Percentiles rank a stretch among this genome's conserved stretches.
phyloP scores from a whole-genome alignment of 768 basidiomycete species.

The Clavaria fumosa region DNA sequence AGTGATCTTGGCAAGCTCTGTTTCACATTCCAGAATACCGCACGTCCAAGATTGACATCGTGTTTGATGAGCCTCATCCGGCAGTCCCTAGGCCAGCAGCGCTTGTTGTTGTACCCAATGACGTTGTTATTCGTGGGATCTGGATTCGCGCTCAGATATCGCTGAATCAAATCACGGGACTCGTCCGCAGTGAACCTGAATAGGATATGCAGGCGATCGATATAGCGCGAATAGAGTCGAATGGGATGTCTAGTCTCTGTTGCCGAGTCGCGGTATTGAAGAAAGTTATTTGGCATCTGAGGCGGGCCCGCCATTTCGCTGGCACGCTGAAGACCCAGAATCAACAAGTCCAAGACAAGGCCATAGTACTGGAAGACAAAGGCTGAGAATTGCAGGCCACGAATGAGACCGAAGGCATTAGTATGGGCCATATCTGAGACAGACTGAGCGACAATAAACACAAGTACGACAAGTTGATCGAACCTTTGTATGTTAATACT shows the following conservation, averaged over 20 bases:
- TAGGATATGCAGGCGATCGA: slow-evolving; percentile 87
- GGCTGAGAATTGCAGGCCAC: slow-evolving; percentile 94
- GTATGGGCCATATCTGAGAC: slow-evolving; percentile 82
- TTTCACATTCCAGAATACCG: slow-evolving; percentile 99
- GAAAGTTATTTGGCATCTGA: slow-evolving; percentile 94
- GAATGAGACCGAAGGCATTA: slow-evolving; percentile 92
- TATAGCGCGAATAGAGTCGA: slow-evolving; percentile 91
- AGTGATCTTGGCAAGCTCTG: slow-evolving; percentile 89
- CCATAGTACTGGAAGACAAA: slow-evolving; percentile 99
- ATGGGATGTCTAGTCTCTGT: slow-evolving; percentile 98
- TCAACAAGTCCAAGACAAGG: slow-evolving; percentile 84
- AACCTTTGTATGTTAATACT: slow-evolving; percentile 79
- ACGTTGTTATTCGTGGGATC: slow-evolving; percentile 99
- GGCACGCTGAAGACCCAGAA: slow-evolving; percentile 93
- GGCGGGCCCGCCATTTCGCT: slow-evolving; percentile 99
- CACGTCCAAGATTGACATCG: slow-evolving; percentile 95
- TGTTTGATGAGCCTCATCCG: slow-evolving; percentile 99
- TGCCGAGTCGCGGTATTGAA: slow-evolving; percentile 89
- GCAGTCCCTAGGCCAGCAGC: slow-evolving; percentile 98
- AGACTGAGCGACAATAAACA: slow-evolving; percentile 2
- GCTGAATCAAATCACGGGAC: slow-evolving; percentile 91
- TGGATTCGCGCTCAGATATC: slow-evolving; percentile 93
- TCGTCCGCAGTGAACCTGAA: slow-evolving; percentile 98
- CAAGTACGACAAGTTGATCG: slow-evolving; percentile 1
- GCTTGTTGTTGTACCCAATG: slow-evolving; percentile 98